Conservation (phyloP, 345 rosid species). For the Corchorus capsularis region DNA sequence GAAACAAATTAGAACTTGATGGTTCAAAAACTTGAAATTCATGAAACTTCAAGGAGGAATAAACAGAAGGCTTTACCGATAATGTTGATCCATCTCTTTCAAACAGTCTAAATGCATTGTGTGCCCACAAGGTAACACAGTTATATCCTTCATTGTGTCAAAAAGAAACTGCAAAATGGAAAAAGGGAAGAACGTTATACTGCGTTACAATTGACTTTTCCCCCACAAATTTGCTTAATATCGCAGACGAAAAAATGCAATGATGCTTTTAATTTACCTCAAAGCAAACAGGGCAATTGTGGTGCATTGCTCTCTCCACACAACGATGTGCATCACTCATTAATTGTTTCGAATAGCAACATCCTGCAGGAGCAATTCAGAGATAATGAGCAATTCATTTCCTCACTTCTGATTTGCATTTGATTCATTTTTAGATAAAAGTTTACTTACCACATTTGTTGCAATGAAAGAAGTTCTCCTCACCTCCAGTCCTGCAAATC, state of each 20-base stretch:
- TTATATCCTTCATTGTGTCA: conserved; percentile 57
- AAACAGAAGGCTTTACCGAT: conserved; percentile 32
- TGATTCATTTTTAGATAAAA: neutral
- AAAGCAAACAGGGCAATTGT: conserved; percentile 73
- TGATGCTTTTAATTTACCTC: conserved; percentile 46
- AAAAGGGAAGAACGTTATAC: conserved; percentile 18
- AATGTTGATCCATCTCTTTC: conserved; percentile 56
- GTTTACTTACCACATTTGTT: conserved; percentile 53
- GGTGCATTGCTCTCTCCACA: conserved; percentile 78
- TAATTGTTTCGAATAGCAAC: conserved; percentile 55
- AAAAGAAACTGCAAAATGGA: conserved; percentile 52
- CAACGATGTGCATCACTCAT: conserved; percentile 60
- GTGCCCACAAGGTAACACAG: conserved; percentile 67
- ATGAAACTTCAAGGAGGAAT: neutral
- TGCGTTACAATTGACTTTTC: neutral
- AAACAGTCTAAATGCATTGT: conserved; percentile 61
- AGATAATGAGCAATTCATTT: too few relatives aligned
- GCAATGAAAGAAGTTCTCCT: conserved; percentile 67
- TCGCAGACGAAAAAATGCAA: neutral
- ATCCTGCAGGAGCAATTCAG: conserved; percentile 36
- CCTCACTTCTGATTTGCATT: too few relatives aligned
- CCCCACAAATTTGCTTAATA: neutral
- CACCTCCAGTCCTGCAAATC: conserved; percentile 58
- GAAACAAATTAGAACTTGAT: neutral
- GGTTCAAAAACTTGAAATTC: neutral